Evolutionary conservation across 2,329 filamentous ascomycete genomes (phyloP).

Genomic region (Ophiostoma populinum): DNA sequence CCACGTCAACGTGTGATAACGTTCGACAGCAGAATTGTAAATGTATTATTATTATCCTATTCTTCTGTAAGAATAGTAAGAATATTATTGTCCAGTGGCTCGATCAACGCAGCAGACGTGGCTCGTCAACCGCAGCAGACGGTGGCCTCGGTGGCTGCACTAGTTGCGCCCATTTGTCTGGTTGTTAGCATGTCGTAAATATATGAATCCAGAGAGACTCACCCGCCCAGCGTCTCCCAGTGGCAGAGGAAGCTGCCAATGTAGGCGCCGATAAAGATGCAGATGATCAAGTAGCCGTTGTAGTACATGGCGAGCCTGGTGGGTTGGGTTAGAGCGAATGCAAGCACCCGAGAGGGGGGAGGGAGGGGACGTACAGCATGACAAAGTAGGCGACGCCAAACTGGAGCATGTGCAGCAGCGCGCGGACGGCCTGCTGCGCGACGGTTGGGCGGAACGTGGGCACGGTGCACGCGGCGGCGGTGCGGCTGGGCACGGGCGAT

Average conservation of each 20-base stretch:
- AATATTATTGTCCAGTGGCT: no score
- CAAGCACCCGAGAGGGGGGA: no score
- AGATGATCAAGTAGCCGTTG: slow-evolving; percentile 63
- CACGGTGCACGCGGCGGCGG: neutral
- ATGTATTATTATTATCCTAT: no score
- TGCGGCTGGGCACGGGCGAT: no score
- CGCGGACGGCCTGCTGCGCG: slow-evolving; percentile 48
- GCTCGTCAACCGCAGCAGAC: slow-evolving; percentile 14
- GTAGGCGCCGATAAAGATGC: slow-evolving; percentile 61
- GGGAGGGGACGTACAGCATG: no score
- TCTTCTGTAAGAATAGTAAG: no score
- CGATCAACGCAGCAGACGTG: neutral
- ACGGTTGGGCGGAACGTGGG: slow-evolving; percentile 35
- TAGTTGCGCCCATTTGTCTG: slow-evolving; percentile 10
- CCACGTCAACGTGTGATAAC: no score
- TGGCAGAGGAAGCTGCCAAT: slow-evolving; percentile 57
- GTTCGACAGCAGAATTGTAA: neutral
- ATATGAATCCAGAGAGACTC: slow-evolving; percentile 1
- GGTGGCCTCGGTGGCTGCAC: slow-evolving; percentile 13
- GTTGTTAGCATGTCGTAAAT: neutral
- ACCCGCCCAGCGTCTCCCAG: slow-evolving; percentile 38
- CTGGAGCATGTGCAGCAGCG: slow-evolving; percentile 50
- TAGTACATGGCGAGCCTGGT: slow-evolving; percentile 45
- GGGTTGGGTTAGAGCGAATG: no score
- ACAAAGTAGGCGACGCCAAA: slow-evolving; percentile 64